Evolutionary conservation across 805 yeast species (phyloP).

Genomic region (Wickerhamomyces alni): DNA sequence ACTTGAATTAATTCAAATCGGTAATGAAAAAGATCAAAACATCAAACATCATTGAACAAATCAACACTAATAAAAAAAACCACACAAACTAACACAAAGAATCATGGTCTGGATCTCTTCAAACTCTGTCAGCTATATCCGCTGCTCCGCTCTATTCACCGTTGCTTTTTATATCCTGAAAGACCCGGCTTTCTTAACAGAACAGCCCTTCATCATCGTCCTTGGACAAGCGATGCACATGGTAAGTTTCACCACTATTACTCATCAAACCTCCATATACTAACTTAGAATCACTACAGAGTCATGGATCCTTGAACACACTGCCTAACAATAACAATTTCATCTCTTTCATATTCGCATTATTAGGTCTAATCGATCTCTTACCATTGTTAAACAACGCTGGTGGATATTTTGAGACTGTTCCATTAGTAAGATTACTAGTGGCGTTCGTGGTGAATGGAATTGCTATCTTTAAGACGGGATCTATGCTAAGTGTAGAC

Average conservation of each 20-base stretch:
- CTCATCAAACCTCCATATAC: slow-evolving; percentile 16
- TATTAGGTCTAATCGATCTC: slow-evolving; percentile 46
- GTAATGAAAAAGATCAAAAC: neutral
- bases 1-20: neutral
- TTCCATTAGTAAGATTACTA: slow-evolving; percentile 52
- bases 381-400: slow-evolving; percentile 49
- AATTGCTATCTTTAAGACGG: slow-evolving; percentile 40
- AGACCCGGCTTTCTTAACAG: slow-evolving; percentile 39
- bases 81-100: neutral
- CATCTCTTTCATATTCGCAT: slow-evolving; percentile 38
- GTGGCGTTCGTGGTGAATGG: slow-evolving; percentile 44
- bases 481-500: slow-evolving; percentile 48
- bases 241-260: slow-evolving; percentile 26
- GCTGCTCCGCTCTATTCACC: slow-evolving; percentile 39
- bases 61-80: neutral
- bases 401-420: slow-evolving; percentile 45
- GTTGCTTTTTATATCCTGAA: slow-evolving; percentile 41
- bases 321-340: slow-evolving; percentile 24
- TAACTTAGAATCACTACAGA: slow-evolving; percentile 4
- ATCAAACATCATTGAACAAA: neutral
- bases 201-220: slow-evolving; percentile 41
- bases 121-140: slow-evolving; percentile 38
- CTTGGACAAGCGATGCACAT: slow-evolving; percentile 57
- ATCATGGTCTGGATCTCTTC: slow-evolving; percentile 49
- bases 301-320: slow-evolving; percentile 33